phyloP scores from a whole-genome alignment of 345 rosid species.

The Salix udensis region DNA sequence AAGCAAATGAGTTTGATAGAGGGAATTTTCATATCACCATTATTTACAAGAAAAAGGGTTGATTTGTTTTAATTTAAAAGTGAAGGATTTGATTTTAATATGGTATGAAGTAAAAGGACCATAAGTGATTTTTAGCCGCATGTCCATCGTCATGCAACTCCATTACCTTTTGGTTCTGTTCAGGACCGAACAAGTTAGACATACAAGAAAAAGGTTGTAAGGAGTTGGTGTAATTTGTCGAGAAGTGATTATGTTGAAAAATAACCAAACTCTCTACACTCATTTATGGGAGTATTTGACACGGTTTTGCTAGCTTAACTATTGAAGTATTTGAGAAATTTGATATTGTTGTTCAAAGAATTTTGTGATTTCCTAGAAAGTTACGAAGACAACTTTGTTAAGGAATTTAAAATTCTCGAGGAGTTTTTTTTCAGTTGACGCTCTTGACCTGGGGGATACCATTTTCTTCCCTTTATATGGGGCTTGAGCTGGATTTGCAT shows the following conservation, averaged over 20 bases:
- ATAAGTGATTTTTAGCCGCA: background rate
- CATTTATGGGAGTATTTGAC: constrained; percentile 5
- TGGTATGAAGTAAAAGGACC: background rate
- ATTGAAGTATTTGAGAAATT: background rate
- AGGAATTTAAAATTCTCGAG: constrained; percentile 8
- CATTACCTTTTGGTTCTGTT: background rate
- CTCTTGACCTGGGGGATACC: constrained; percentile 18
- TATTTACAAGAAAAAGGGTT: background rate
- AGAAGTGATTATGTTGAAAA: constrained; percentile 16
- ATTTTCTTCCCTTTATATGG: background rate
- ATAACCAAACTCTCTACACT: background rate
- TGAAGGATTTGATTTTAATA: background rate
- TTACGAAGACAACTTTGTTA: background rate
- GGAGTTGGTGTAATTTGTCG: constrained; percentile 5
- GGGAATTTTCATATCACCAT: background rate
- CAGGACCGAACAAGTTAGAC: background rate
- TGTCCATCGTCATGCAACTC: background rate
- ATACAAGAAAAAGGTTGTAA: background rate
- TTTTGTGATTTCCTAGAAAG: background rate
- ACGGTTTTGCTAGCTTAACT: constrained; percentile 1
- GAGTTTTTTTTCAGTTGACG: constrained; percentile 24
- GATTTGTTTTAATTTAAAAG: background rate
- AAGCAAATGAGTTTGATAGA: background rate
- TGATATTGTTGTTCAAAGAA: background rate
- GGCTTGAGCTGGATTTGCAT: background rate